phyloP scores from a whole-genome alignment of 2,329 filamentous ascomycete genomes.

The Mariannaea elegans region DNA sequence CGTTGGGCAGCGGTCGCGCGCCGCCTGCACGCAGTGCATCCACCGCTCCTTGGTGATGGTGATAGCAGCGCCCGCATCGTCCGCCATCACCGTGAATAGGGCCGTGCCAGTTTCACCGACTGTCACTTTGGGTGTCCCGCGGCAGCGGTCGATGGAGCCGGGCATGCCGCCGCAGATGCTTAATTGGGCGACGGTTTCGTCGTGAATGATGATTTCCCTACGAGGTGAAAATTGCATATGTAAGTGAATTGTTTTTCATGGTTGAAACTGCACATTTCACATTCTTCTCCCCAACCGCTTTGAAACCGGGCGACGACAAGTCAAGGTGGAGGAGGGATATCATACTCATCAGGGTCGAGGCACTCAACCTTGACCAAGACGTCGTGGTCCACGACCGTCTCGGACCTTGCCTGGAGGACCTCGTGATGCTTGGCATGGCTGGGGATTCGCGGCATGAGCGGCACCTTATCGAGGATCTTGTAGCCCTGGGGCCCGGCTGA shows the following conservation, averaged over 20 bases:
- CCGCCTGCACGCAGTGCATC: conserved; percentile 64
- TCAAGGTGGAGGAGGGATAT: background rate
- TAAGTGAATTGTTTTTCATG: conserved; percentile 20
- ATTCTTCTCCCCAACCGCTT: background rate
- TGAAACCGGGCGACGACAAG: background rate
- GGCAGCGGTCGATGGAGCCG: conserved; percentile 53
- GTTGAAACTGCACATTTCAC: background rate
- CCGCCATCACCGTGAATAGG: conserved; percentile 56
- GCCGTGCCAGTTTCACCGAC: conserved; percentile 57
- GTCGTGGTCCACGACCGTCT: conserved; percentile 50
- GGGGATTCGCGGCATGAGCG: conserved; percentile 45
- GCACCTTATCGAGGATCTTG: conserved; percentile 31
- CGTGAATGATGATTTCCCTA: conserved; percentile 56
- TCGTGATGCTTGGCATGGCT: conserved; percentile 55
- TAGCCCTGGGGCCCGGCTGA: conserved; percentile 40
- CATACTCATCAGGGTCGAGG: conserved; percentile 51
- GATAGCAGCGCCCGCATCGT: conserved; percentile 56
- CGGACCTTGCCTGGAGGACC: conserved; percentile 52
- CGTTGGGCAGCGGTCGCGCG: conserved; percentile 59
- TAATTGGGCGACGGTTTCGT: conserved; percentile 58
- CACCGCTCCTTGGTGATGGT: conserved; percentile 62
- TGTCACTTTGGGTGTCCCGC: conserved; percentile 54
- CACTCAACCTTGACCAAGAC: conserved; percentile 52
- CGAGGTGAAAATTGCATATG: conserved; percentile 7
- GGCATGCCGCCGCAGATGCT: conserved; percentile 62